Evolutionary conservation across 202 grass and related monocot species (phyloP), one percentile per base, ranked within the genome.

Genomic region (Cymbopogon flexuosus): DNA sequence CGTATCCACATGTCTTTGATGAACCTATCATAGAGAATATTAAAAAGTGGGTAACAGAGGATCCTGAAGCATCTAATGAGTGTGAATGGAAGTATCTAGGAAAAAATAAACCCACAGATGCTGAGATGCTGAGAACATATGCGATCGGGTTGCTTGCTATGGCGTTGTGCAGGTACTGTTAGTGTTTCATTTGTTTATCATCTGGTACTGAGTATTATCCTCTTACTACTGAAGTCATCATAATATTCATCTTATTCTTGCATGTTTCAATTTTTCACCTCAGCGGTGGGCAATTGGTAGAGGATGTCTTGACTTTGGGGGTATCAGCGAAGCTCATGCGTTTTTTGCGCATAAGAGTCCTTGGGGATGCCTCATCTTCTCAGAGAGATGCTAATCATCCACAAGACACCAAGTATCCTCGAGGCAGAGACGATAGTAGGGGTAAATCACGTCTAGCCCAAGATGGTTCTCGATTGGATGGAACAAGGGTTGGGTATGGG

Each of bases 271-370:
- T 83, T 31, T 61, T 51, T 89, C 36, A 51, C 9, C 9, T 70
- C 88, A 98, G 92, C 1, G 85, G 80, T 57, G 82, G 84, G 33
- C 79, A 84, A 15, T 84, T 98, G 79, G 92, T 98, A 63, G 96
- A 98, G 91, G 96, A 89, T 75, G 83, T 89, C 42, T 83, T 98
- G 60, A 91, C 75, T 58, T 84, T 87, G 74, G 96, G 92, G 22
- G 84, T 98, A 46, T 93, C 96, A 83, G 83, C 90, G 14, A 95
- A 91, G 85, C 88, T 98, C 37, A 98, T 98, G 96, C 92, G 54
- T 10, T 95, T 93, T 88, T 83, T 98, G 79, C 86, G 96, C 41
- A 77, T 87, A 27, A 71, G 88, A 83, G 88, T 95, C 31, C 90
- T 89, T 68, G 96, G 90, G 21, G 92, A 98, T 31, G 77, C 68